Evolutionary conservation across 2,329 filamentous ascomycete species (phyloP).

Genomic region (Trichoderma polysporum): DNA sequence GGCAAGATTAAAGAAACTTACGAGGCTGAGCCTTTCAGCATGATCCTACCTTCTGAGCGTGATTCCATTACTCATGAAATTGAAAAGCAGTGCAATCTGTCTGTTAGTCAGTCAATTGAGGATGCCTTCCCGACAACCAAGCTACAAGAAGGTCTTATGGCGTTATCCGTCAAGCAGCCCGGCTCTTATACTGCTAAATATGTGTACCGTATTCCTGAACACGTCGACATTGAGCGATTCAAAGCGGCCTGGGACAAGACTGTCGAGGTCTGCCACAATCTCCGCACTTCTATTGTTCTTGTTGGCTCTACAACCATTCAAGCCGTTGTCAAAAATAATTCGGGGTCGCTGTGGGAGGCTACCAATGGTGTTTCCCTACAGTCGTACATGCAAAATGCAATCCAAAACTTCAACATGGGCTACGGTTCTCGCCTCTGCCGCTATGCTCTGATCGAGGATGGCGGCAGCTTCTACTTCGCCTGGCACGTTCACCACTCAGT

Average conservation of each 20-base stretch:
- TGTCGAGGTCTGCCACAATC: conserved; percentile 9
- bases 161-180: conserved; percentile 15
- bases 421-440: conserved; percentile 23
- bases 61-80: neutral
- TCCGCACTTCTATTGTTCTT: conserved; percentile 20
- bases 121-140: conserved; percentile 19
- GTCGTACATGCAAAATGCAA: conserved; percentile 3
- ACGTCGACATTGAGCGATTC: conserved; percentile 5
- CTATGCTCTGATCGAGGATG: conserved; percentile 19
- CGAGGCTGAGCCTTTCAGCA: conserved; percentile 6
- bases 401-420: conserved; percentile 8
- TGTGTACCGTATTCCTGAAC: conserved; percentile 12
- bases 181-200: conserved; percentile 17
- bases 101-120: neutral
- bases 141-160: conserved; percentile 11
- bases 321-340: neutral
- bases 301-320: neutral
- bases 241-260: conserved; percentile 12
- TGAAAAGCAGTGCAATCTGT: conserved; percentile 12
- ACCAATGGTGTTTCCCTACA: neutral
- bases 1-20: neutral
- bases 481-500: conserved; percentile 18
- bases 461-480: neutral
- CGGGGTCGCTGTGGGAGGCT: neutral
- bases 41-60: neutral